These are phyloP conservation scores for Globisporangium radiosum DNA, from an alignment of 352 stramenopile species.

Conservation along the genomic window DNA sequence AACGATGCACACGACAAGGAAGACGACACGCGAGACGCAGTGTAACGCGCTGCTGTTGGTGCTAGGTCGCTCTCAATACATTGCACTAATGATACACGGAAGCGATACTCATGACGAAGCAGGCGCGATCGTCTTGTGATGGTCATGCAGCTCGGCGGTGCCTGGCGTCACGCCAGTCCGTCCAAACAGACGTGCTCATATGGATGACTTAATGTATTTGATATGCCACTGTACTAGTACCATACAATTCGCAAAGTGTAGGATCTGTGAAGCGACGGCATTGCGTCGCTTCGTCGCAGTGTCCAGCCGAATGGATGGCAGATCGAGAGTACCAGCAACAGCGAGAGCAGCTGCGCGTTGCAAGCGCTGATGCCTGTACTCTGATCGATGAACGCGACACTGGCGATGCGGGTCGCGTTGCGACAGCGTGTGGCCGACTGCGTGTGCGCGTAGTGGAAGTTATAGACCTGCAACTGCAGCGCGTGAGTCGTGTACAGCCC, in stretches of 20 bases:
- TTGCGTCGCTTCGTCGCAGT: background rate
- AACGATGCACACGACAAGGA: background rate
- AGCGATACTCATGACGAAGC: too few relatives aligned
- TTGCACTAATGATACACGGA: too few relatives aligned
- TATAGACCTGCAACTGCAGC: background rate
- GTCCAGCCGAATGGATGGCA: background rate
- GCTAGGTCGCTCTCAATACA: too few relatives aligned
- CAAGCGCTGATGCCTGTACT: background rate
- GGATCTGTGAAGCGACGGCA: background rate
- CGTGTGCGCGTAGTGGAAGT: conserved; percentile 1
- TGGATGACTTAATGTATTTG: too few relatives aligned
- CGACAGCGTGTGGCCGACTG: background rate
- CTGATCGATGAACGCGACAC: background rate
- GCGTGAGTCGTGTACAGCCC: too few relatives aligned
- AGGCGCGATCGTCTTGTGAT: too few relatives aligned
- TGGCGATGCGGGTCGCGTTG: background rate
- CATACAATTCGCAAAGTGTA: background rate
- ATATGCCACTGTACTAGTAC: too few relatives aligned
- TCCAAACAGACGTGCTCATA: too few relatives aligned
- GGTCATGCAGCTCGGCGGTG: too few relatives aligned
- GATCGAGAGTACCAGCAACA: background rate
- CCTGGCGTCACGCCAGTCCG: too few relatives aligned
- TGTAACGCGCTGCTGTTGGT: background rate
- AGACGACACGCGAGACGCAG: background rate
- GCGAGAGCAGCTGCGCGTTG: background rate